These are phyloP conservation scores for Penicillium sclerotigenum DNA, from an alignment of 2,329 filamentous ascomycete genomes.

Conservation along the genomic window DNA sequence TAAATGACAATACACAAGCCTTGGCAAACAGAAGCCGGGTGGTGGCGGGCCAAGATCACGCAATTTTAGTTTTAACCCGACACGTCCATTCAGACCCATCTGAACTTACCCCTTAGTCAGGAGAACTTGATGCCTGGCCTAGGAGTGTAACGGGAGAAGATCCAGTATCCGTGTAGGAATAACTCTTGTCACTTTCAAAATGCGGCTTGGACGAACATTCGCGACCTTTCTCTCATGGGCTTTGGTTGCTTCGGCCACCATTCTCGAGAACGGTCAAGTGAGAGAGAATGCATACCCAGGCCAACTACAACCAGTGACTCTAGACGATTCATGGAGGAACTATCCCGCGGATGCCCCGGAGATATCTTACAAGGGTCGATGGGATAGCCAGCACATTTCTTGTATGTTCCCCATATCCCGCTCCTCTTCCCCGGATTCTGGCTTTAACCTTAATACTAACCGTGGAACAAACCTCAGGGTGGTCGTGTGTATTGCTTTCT, in stretches of 20 bases:
- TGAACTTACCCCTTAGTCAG: conserved; percentile 1
- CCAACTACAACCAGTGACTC: conserved; percentile 30
- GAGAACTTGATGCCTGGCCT: neutral
- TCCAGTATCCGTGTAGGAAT: neutral
- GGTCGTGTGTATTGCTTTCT: conserved; percentile 49
- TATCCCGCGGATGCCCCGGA: conserved; percentile 54
- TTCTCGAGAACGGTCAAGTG: conserved; percentile 45
- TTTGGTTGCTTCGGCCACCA: conserved; percentile 33
- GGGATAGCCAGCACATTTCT: conserved; percentile 59
- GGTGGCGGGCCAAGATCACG: conserved; percentile 5
- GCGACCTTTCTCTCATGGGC: conserved; percentile 14
- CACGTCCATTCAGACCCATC: neutral
- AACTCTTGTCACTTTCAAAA: conserved; percentile 7
- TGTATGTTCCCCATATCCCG: conserved; percentile 33
- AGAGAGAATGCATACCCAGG: conserved; percentile 40
- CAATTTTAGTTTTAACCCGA: neutral
- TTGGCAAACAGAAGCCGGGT: neutral
- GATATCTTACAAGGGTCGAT: conserved; percentile 61
- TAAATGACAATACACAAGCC: neutral
- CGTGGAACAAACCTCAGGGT: conserved; percentile 36
- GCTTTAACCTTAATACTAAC: conserved; percentile 11
- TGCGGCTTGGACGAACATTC: conserved; percentile 15
- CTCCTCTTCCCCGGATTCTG: neutral
- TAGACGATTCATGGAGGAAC: conserved; percentile 43
- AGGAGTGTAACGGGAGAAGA: neutral